These are phyloP conservation scores for Beauveria sp. DNA, from an alignment of 2,329 filamentous ascomycete genomes.

Conservation along the genomic window DNA sequence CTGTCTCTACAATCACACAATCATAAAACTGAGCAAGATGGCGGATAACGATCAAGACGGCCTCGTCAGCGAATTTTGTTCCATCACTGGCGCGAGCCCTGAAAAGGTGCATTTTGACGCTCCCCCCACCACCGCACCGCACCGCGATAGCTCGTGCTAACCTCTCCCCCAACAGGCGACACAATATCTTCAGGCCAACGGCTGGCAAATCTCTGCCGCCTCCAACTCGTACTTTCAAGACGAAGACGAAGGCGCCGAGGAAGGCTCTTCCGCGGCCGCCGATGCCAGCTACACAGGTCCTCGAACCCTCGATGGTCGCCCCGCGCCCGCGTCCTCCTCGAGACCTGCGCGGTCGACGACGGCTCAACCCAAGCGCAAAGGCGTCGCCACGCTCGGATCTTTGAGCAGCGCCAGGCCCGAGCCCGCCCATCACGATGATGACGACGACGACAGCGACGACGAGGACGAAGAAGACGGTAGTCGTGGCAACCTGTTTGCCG, in stretches of 20 bases:
- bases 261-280: constrained; percentile 33
- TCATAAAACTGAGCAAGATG: constrained; percentile 17
- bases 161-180: constrained; percentile 43
- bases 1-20: not conserved
- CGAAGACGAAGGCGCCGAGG: constrained; percentile 39
- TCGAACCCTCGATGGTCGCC: constrained; percentile 55
- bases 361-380: constrained; percentile 45
- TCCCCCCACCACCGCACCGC: not conserved
- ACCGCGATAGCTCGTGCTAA: not conserved
- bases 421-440: constrained; percentile 35
- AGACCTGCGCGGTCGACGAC: constrained; percentile 28
- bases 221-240: constrained; percentile 55
- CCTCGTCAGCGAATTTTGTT: constrained; percentile 23
- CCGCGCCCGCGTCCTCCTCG: constrained; percentile 37
- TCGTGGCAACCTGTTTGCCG: constrained; percentile 66
- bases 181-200: constrained; percentile 55
- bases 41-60: constrained; percentile 20
- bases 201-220: constrained; percentile 60
- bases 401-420: constrained; percentile 37
- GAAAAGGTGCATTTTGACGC: constrained; percentile 25
- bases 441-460: constrained; percentile 51
- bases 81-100: constrained; percentile 19
- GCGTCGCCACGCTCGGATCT: constrained; percentile 54
- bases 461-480: constrained; percentile 51
- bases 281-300: constrained; percentile 46